Percentiles rank a stretch among this genome's conserved stretches.
These are phyloP conservation scores for Polytrichum commune DNA, from an alignment of 225 moss, liverwort and hornwort genomes.

Conservation along the genomic window DNA sequence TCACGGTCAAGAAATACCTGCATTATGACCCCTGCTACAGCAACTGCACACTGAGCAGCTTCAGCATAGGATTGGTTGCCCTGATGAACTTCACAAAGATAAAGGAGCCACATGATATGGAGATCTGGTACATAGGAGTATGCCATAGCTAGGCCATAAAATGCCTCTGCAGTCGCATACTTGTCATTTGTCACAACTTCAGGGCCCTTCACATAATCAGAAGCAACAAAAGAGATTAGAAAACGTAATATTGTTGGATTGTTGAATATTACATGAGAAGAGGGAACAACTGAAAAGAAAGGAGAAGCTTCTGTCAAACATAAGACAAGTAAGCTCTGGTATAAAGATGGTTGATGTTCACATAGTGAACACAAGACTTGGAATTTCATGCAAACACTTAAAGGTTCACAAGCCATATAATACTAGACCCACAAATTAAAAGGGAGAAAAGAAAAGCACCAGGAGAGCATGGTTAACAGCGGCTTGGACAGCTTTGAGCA, in stretches of 20 bases:
- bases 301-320: too few species aligned
- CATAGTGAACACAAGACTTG: too few species aligned
- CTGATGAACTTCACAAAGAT: slow-evolving; percentile 97
- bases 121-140: slow-evolving; percentile 98
- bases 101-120: slow-evolving; percentile 98
- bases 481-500: slow-evolving; percentile 93
- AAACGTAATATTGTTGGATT: too few species aligned
- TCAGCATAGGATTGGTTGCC: slow-evolving; percentile 98
- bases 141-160: slow-evolving; percentile 91
- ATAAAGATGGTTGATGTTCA: too few species aligned
- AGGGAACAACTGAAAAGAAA: too few species aligned
- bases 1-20: slow-evolving; percentile 46
- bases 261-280: too few species aligned
- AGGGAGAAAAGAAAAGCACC: slow-evolving; percentile 37
- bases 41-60: slow-evolving; percentile 98
- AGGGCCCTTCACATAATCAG: slow-evolving; percentile 53
- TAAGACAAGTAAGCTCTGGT: too few species aligned
- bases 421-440: too few species aligned
- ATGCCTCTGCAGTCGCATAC: slow-evolving; percentile 94
- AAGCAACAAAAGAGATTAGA: neutral
- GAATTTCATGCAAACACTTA: too few species aligned
- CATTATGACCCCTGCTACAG: slow-evolving; percentile 99
- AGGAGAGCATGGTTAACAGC: slow-evolving; percentile 95
- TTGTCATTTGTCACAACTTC: slow-evolving; percentile 78
- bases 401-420: too few species aligned